Percentiles rank a stretch among this genome's conserved stretches.
Evolutionary conservation across 2,329 filamentous ascomycete genomes (phyloP).

Genomic region (Verticillium nonalfalfae): DNA sequence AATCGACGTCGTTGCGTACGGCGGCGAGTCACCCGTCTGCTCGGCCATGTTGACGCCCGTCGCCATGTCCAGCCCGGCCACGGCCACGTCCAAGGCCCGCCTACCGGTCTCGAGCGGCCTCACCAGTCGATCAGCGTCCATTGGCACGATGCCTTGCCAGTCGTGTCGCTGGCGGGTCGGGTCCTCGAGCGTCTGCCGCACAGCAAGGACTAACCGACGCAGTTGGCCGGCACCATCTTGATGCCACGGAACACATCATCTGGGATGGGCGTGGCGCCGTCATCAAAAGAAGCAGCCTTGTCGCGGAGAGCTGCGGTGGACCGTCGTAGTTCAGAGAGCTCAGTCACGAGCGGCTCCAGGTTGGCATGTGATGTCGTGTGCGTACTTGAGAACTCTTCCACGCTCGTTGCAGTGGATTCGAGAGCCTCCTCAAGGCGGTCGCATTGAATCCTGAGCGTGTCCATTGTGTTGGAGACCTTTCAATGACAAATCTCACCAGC

Average conservation of each 20-base stretch:
- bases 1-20: constrained; percentile 4
- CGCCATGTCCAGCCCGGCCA: constrained; percentile 3
- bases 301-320: background rate
- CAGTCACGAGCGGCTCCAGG: background rate
- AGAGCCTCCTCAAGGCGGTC: constrained; percentile 7
- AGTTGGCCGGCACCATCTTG: background rate
- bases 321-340: background rate
- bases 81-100: constrained; percentile 1
- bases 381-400: background rate
- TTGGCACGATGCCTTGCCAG: background rate
- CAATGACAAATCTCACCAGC: too few relatives aligned
- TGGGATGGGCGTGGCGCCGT: background rate
- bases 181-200: background rate
- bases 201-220: background rate
- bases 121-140: background rate
- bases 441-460: constrained; percentile 32
- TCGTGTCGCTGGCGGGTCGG: background rate
- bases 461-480: background rate
- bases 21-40: constrained; percentile 5
- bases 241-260: background rate
- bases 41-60: constrained; percentile 2
- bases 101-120: background rate
- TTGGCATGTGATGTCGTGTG: background rate
- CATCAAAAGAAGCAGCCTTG: background rate
- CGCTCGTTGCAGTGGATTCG: background rate